Conservation (phyloP, 306 rosid species). For the Delonix regia region DNA sequence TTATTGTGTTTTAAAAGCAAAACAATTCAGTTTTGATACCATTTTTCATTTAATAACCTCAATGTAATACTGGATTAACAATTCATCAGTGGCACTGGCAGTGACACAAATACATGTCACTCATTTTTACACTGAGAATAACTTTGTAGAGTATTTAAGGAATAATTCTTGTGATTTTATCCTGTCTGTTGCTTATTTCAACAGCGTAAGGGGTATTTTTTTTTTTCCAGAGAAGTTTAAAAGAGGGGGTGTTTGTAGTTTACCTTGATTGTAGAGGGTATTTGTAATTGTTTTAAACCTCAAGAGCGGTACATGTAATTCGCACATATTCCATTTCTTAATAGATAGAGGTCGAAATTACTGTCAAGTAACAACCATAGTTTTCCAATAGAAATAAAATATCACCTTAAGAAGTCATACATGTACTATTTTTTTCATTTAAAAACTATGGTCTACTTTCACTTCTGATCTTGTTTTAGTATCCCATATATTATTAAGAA, state of each 20-base stretch:
- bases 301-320: neutral
- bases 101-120: neutral
- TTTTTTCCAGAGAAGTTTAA: neutral
- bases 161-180: neutral
- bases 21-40: neutral
- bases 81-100: neutral
- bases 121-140: neutral
- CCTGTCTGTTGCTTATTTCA: neutral
- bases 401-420: neutral
- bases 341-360: neutral
- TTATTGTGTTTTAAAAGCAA: neutral
- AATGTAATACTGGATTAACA: neutral
- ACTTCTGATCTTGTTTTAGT: neutral
- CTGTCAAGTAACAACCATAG: neutral
- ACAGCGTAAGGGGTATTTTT: neutral
- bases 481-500: neutral
- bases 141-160: neutral
- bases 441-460: neutral
- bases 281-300: neutral
- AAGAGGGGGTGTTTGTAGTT: neutral
- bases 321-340: neutral
- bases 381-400: neutral
- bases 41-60: neutral
- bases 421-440: neutral
- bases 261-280: neutral